Percentiles rank a stretch among this genome's conserved stretches.
Conservation (phyloP, 768 basidiomycete species). For the Saitozyma sp. region DNA sequence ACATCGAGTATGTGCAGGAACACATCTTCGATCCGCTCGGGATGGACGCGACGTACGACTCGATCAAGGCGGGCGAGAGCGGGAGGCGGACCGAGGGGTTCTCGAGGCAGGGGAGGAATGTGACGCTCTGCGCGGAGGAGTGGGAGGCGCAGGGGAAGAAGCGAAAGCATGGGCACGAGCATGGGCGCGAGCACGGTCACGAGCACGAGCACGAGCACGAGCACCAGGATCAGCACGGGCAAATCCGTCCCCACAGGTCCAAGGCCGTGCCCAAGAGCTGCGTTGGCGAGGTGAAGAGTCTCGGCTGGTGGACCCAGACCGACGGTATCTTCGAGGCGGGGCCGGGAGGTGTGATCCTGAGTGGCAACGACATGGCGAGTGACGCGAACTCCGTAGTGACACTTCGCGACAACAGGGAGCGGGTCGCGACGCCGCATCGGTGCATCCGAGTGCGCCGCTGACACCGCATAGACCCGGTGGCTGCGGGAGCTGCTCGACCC, state of each 20-base stretch:
- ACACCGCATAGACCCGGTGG: slow-evolving; percentile 31
- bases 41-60: slow-evolving; percentile 29
- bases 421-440: no score
- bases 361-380: slow-evolving; percentile 39
- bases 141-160: not conserved
- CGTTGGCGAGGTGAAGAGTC: slow-evolving; percentile 14
- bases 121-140: slow-evolving; percentile 9
- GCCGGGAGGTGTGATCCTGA: slow-evolving; percentile 36
- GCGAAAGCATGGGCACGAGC: no score
- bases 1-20: slow-evolving; percentile 25
- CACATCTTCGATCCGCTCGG: slow-evolving; percentile 39
- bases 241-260: not conserved
- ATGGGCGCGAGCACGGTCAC: no score
- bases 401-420: no score
- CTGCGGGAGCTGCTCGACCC: slow-evolving; percentile 32
- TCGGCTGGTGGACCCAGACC: slow-evolving; percentile 18
- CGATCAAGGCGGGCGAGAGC: slow-evolving; percentile 16
- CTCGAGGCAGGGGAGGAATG: slow-evolving; percentile 12
- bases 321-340: slow-evolving; percentile 30
- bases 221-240: no score
- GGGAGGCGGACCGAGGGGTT: slow-evolving; percentile 27
- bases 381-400: no score
- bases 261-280: slow-evolving; percentile 3
- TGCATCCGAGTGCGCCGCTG: not conserved
- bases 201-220: no score